These are phyloP conservation scores for Sclerotinia subarctica DNA, from an alignment of 2,329 filamentous ascomycete species.

Conservation along the genomic window DNA sequence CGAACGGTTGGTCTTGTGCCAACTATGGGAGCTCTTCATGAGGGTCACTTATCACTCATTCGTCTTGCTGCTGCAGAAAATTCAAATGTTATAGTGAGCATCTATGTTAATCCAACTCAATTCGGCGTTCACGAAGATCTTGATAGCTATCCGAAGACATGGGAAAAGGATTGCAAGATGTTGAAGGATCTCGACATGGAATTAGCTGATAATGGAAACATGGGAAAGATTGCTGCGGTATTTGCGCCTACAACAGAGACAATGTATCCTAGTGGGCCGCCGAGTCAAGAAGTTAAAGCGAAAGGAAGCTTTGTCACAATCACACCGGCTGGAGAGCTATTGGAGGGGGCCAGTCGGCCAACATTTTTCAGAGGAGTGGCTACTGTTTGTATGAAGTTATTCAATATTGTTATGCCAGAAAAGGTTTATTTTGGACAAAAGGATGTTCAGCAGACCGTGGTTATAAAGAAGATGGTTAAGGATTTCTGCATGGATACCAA, in stretches of 20 bases:
- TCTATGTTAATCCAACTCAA: conserved; percentile 96
- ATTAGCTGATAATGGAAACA: conserved; percentile 56
- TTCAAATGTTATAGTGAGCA: conserved; percentile 81
- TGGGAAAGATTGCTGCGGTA: conserved; percentile 73
- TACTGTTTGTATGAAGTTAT: conserved; percentile 92
- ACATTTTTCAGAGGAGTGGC: conserved; percentile 97
- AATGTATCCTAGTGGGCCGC: conserved; percentile 82
- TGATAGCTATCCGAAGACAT: conserved; percentile 83
- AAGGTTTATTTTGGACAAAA: conserved; percentile 94
- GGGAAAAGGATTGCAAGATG: conserved; percentile 70
- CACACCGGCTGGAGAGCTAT: conserved; percentile 73
- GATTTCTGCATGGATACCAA: conserved; percentile 80
- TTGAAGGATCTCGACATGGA: conserved; percentile 68
- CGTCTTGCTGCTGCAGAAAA: conserved; percentile 80
- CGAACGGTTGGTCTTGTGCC: conserved; percentile 83
- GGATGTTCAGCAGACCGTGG: conserved; percentile 92
- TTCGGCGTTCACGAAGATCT: conserved; percentile 90
- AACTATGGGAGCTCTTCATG: conserved; percentile 97
- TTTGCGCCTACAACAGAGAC: conserved; percentile 79
- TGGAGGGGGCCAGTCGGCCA: conserved; percentile 82
- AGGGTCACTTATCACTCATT: conserved; percentile 82
- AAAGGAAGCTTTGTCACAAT: conserved; percentile 89
- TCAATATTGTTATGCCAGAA: conserved; percentile 77
- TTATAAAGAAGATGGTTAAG: conserved; percentile 80
- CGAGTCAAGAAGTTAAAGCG: conserved; percentile 66